Conservation (phyloP, 2,329 filamentous ascomycete genomes). For the Neocatenulostroma microsporum region DNA sequence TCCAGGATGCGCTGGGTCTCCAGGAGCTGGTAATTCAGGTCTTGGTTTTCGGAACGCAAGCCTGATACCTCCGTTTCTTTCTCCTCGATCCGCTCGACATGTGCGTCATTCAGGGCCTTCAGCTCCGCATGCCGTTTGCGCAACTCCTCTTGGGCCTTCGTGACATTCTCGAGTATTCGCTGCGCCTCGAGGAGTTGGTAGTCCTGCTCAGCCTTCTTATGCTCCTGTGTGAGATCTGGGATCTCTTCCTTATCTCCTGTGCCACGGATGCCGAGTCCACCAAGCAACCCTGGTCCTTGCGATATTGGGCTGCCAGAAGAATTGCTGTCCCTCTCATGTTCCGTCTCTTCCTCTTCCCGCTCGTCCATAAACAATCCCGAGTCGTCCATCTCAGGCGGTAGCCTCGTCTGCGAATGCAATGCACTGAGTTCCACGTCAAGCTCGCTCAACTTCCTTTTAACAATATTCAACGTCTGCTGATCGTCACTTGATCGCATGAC, state of each 20-base stretch:
- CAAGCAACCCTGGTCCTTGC: constrained; percentile 7
- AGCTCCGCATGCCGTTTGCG: constrained; percentile 28
- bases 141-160: constrained; percentile 25
- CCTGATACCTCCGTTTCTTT: constrained; percentile 23
- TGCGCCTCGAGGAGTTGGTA: constrained; percentile 24
- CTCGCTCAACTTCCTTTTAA: constrained; percentile 23
- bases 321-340: constrained; percentile 9
- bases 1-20: constrained; percentile 26
- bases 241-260: constrained; percentile 8
- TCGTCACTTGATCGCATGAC: constrained; percentile 26
- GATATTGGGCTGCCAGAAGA: too few relatives aligned
- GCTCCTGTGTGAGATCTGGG: constrained; percentile 7
- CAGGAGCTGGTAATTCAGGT: constrained; percentile 24
- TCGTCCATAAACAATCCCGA: constrained; percentile 28
- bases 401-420: constrained; percentile 20
- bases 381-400: constrained; percentile 23
- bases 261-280: constrained; percentile 1
- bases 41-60: constrained; percentile 32
- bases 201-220: constrained; percentile 18
- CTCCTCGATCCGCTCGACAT: constrained; percentile 24
- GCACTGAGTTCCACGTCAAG: constrained; percentile 27
- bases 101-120: constrained; percentile 25
- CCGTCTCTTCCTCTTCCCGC: constrained; percentile 13
- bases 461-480: constrained; percentile 17
- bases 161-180: constrained; percentile 24